Conservation (phyloP, 345 rosid species). For the Ceriops zippeliana region DNA sequence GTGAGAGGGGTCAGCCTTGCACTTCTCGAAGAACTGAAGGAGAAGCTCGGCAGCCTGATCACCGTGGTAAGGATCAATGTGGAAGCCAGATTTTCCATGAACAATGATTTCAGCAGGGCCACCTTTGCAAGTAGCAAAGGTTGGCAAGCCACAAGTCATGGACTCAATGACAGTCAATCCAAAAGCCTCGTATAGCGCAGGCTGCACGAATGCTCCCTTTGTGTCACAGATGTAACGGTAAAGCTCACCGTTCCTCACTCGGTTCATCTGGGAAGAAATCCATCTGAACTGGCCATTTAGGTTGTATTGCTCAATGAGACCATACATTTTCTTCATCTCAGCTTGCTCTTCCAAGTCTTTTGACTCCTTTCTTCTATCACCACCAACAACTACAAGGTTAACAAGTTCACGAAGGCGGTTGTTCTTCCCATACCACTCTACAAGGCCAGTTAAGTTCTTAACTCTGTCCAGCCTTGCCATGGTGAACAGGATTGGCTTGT, state of each 20-base stretch:
- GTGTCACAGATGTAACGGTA: slow-evolving; percentile 78
- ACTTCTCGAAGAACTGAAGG: slow-evolving; percentile 68
- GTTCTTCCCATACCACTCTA: slow-evolving; percentile 94
- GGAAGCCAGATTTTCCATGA: slow-evolving; percentile 75
- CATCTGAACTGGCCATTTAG: slow-evolving; percentile 78
- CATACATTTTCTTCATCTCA: slow-evolving; percentile 84
- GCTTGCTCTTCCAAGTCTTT: slow-evolving; percentile 88
- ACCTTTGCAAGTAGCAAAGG: slow-evolving; percentile 83
- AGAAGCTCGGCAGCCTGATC: slow-evolving; percentile 69
- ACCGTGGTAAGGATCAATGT: slow-evolving; percentile 92
- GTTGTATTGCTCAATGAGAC: slow-evolving; percentile 57
- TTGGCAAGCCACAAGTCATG: slow-evolving; percentile 85
- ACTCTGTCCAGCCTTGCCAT: slow-evolving; percentile 98
- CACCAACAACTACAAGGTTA: slow-evolving; percentile 89
- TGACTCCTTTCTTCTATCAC: slow-evolving; percentile 86
- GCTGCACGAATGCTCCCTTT: slow-evolving; percentile 89
- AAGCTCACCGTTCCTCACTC: slow-evolving; percentile 76
- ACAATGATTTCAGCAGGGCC: slow-evolving; percentile 98
- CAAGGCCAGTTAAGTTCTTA: slow-evolving; percentile 79
- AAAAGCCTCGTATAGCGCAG: slow-evolving; percentile 78
- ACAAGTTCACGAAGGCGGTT: slow-evolving; percentile 56
- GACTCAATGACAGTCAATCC: slow-evolving; percentile 89
- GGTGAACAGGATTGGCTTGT: slow-evolving; percentile 82
- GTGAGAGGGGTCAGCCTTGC: slow-evolving; percentile 56
- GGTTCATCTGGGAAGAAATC: slow-evolving; percentile 91